Evolutionary conservation across 129 eudicot genomes (phyloP).

Genomic region (Rutidosis leptorrhynchoides): DNA sequence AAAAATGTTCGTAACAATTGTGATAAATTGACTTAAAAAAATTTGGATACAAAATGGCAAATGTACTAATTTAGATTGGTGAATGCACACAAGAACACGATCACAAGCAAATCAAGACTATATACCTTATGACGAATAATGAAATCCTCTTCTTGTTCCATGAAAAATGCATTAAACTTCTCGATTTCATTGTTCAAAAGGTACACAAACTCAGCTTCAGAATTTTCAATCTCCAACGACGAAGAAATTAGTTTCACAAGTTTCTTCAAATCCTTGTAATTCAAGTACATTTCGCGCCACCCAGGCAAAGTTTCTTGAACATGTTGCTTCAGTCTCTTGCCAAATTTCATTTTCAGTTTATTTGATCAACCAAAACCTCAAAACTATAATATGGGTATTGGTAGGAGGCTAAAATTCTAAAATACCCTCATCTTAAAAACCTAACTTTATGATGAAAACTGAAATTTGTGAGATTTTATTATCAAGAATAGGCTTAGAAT

Average conservation of each 20-base stretch:
- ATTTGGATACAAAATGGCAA: background rate
- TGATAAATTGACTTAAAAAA: too few relatives aligned
- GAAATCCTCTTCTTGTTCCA: slow-evolving; percentile 95
- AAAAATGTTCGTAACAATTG: too few relatives aligned
- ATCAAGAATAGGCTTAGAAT: slow-evolving; percentile 43
- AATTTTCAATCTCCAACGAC: slow-evolving; percentile 41
- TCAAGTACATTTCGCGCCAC: slow-evolving; percentile 74
- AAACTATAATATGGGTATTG: slow-evolving; percentile 2
- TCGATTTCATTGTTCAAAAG: slow-evolving; percentile 81
- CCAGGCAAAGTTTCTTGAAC: slow-evolving; percentile 72
- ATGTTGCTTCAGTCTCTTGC: slow-evolving; percentile 79
- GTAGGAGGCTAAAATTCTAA: slow-evolving; percentile 9
- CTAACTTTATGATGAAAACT: slow-evolving; percentile 11
- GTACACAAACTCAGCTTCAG: slow-evolving; percentile 66
- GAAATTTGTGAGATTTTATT: slow-evolving; percentile 35
- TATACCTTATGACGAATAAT: slow-evolving; percentile 73
- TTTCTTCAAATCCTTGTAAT: slow-evolving; percentile 78
- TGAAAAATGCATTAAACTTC: slow-evolving; percentile 69
- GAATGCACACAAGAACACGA: background rate
- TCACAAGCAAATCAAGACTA: background rate
- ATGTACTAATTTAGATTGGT: background rate
- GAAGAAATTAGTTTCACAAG: slow-evolving; percentile 58
- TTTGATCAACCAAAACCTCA: slow-evolving; percentile 9
- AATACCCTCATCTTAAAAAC: slow-evolving; percentile 13
- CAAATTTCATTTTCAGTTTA: slow-evolving; percentile 58